Base-by-base conservation (phyloP, 371 early-diverging fungal genomes). In the Haplosporangium sp. region DNA sequence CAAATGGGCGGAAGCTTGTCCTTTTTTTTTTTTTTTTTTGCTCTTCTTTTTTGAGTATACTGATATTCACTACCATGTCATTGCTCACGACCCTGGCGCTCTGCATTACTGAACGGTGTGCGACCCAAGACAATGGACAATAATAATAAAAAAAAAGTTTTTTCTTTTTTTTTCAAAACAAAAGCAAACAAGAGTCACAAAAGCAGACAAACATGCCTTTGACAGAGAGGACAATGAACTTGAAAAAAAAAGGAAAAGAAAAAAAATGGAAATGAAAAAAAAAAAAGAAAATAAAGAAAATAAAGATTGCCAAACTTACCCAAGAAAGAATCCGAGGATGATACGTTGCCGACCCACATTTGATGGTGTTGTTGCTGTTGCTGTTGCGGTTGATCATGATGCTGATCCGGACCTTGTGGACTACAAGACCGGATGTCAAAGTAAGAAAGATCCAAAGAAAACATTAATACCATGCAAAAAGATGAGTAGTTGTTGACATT, bases 321-420 rank as follows among this genome's bases (percentile, higher is more conserved):
- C 16, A 64, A 41, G 47, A 74, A 64, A 21, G 67, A 48, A 20
- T 60, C 67, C 11, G 73, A 37, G 14, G 16, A 62, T 9, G 73
- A 55, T 52, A 63, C 62, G 45, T 54, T 56, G 18, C 54, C 62
- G 4, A 74, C 61, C 74, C 74, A 74, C 51, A 68, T 50, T 2
- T 56, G 64, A 11, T 74, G 68, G 14, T 63, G 63, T 50, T 67
- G 68, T 37, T 64, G 64, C 13, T 74, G 68, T 9, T 63, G 63
- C 46, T 67, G 68, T 37, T 64, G 64, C 13, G 42, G 42, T 36
- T 63, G 63, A 21, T 55, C 14, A n/a, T 64, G 64, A 10, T 56
- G 55, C 12, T 43, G 64, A n/a, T 50, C 50, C 20, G 20, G 6
- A n/a, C 18, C 20, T 8, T 50, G 50, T n/a, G 2, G 50, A 50